Evolutionary conservation across 805 yeast species (phyloP).

Genomic region (Saccharomyces paradoxus): DNA sequence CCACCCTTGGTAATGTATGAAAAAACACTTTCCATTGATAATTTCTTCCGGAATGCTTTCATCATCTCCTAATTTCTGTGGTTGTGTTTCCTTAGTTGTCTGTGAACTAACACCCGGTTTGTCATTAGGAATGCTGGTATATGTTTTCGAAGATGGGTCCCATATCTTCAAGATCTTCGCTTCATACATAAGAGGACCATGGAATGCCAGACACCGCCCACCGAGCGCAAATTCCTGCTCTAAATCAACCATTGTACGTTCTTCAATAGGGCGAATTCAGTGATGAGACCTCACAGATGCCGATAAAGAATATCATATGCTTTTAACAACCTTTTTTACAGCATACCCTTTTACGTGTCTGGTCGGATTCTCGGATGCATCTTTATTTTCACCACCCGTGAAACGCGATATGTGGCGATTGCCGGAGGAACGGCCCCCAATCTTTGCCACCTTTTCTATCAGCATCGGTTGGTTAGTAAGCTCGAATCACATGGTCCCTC

Average conservation of each 20-base stretch:
- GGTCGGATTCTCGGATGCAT: background rate
- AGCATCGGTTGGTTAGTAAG: background rate
- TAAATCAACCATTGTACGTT: background rate
- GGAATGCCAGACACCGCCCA: slow-evolving; percentile 64
- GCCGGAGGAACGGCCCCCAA: background rate
- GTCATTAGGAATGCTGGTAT: background rate
- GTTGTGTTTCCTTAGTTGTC: slow-evolving; percentile 20
- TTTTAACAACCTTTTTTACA: background rate
- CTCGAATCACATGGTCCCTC: background rate
- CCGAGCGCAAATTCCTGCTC: slow-evolving; percentile 17
- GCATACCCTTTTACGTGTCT: background rate
- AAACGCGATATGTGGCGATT: background rate
- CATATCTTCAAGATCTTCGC: slow-evolving; percentile 68
- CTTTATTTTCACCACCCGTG: background rate
- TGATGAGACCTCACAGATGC: background rate
- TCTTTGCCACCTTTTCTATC: background rate
- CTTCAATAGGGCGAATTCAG: background rate
- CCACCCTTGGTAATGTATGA: slow-evolving; percentile 92
- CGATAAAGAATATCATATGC: background rate
- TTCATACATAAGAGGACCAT: slow-evolving; percentile 84
- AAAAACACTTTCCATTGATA: slow-evolving; percentile 40
- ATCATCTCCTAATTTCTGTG: slow-evolving; percentile 13
- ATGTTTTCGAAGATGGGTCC: slow-evolving; percentile 42
- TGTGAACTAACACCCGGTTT: slow-evolving; percentile 5
- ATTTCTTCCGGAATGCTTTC: slow-evolving; percentile 33